Conservation (phyloP, 2,329 filamentous ascomycete genomes). For the Ustulina deusta region DNA sequence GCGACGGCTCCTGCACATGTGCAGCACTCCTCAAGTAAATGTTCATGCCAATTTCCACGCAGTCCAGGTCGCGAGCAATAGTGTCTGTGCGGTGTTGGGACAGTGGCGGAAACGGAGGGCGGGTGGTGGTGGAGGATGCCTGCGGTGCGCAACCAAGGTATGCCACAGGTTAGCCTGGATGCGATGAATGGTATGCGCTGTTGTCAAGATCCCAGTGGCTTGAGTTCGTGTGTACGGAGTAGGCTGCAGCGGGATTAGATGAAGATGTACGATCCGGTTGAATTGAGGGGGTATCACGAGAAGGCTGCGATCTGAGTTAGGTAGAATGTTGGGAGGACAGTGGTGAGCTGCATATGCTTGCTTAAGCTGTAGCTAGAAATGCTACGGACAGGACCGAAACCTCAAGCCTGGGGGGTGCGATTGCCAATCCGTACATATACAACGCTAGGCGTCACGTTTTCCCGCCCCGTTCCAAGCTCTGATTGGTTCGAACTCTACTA, state of each 20-base stretch:
- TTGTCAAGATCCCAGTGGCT: background rate
- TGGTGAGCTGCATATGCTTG: constrained; percentile 9
- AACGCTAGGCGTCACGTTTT: constrained; percentile 49
- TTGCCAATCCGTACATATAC: constrained; percentile 47
- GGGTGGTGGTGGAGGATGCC: constrained; percentile 1
- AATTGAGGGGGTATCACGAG: constrained; percentile 46
- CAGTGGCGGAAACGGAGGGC: background rate
- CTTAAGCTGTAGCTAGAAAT: constrained; percentile 11
- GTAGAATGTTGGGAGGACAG: constrained; percentile 18
- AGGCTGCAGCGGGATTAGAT: constrained; percentile 31
- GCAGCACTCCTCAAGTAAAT: constrained; percentile 35
- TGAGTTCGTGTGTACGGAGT: background rate
- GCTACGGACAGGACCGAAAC: constrained; percentile 17
- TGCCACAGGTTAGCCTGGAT: constrained; percentile 2
- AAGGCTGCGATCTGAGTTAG: constrained; percentile 34
- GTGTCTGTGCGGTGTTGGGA: constrained; percentile 1
- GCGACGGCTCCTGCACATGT: constrained; percentile 59
- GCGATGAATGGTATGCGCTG: background rate
- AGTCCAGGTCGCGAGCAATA: background rate
- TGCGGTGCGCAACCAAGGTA: background rate
- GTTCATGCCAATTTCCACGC: constrained; percentile 26
- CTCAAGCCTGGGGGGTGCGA: constrained; percentile 41
- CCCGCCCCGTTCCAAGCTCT: constrained; percentile 33
- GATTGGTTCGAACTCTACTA: constrained; percentile 38
- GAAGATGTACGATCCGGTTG: constrained; percentile 24